Evolutionary conservation across 169 alveolate genomes (phyloP), one percentile per base, ranked within the genome.

Genomic region (Cryptosporidium ryanae): DNA sequence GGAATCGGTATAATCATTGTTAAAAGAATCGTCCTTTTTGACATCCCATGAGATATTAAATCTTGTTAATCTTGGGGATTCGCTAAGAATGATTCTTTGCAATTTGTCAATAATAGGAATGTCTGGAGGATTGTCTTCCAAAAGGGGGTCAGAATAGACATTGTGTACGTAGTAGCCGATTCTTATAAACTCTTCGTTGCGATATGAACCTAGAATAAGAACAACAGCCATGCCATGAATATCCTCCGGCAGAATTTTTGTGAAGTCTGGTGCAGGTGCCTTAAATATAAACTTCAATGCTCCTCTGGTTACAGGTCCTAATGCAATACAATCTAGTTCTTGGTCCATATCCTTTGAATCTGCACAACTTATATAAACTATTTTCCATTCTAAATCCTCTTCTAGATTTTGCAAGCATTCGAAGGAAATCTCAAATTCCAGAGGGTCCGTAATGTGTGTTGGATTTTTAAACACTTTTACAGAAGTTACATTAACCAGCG

Each of bases 131-230:
- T 96, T 96, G 83, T 96, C 98, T 71, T 96, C 94, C 61, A 97
- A 92, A 54, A 93, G 97, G 12, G 94, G 95, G 76, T 96, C 98
- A 61, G 94, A 96, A 89, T 98, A 98, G 82, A 92, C 89, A 82
- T 97, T 95, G 94, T 98, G 97, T 64, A 97, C 98, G 91, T 97
- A 98, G 93, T 97, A 98, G 18, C 99, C 99, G 18, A 97, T 97
- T 89, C 99, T 91, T 76, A 96, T 96, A 91, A 98, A 98, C 90
- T 98, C 99, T 84, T 96, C 96, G 49, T 95, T 93, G 49, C 94
- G 93, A 92, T 97, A 98, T 64, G 96, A 94, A 57, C 98, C 97
- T 34, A 98, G 94, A 49, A 98, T 94, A 38, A 98, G 91, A 64
- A 98, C 92, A 46, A 99, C 99, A 82, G 98, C 98, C 90, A 97